Base-by-base conservation (phyloP, 208 protist genomes). In the Herpetomonas samuelpessoai region DNA sequence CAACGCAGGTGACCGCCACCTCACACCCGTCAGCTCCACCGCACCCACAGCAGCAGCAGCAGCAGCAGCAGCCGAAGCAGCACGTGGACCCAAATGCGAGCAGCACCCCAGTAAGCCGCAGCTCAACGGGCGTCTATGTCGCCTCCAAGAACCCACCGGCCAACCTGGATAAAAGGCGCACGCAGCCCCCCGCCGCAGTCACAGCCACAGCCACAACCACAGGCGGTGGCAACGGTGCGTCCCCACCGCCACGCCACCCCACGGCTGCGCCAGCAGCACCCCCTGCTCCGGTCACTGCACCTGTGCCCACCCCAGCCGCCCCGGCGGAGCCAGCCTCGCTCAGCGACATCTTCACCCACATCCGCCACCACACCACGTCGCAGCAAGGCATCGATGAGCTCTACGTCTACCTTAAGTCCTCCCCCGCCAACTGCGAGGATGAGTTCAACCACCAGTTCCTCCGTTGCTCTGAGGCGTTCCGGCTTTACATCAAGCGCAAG, bases 401-500 rank as follows among this genome's bases (percentile, higher is more conserved):
- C 0, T 95, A 92, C 60, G 41, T 18, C 19, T 86, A 79, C 26
- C 44, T 93, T 6, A 76, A 82, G 56, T 19, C 57, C 29, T 44
- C 66, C 12, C 63, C 61, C 19, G 53, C 6, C 26, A 65, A 52
- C 12, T 81, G 74, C 48, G 82, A 86, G 48, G 69, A 78, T 10
- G 70, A 79, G 1, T 92, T 95, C 71, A 71, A 84, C 26, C 64
- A 81, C 59, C 86, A 95, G 28, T 88, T 92, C 52, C 74, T 76
- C 21, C 73, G 86, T 25, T 95, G 89, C 71, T 92, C 86, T 3
- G 83, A 91, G 50, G 81, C 83, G 1, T 95, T 95, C 30, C 77
- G 84, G 16, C 57, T 83, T n/a, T 92, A 90, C 67, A 89, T 95
- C 28, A 89, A 90, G 51, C 73, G 86, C 46, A 89, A 91, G 52